Percentiles rank a stretch among this genome's conserved stretches.
These are phyloP conservation scores for Hygrophila difformis DNA, from an alignment of 257 asterid species.

Conservation along the genomic window DNA sequence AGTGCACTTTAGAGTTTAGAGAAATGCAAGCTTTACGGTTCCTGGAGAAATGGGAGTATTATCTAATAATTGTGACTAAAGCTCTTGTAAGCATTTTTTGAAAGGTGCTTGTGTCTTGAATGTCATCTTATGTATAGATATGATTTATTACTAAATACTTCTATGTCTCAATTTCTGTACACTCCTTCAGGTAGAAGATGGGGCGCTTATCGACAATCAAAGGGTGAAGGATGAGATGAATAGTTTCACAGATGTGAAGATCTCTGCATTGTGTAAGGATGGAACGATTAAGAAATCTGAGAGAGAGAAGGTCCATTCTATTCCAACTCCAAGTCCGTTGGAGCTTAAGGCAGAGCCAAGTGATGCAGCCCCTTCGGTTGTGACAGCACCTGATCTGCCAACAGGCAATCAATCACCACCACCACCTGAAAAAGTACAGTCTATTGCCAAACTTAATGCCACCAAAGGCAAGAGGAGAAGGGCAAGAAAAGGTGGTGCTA, in stretches of 20 bases:
- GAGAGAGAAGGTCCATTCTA: slow-evolving; percentile 33
- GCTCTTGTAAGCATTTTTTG: too few relatives aligned
- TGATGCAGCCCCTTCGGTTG: slow-evolving; percentile 21
- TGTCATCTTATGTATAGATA: too few relatives aligned
- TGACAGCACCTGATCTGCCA: slow-evolving; percentile 26
- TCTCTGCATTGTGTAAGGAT: neutral
- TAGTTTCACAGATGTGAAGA: neutral
- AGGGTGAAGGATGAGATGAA: slow-evolving; percentile 46
- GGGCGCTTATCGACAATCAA: slow-evolving; percentile 37
- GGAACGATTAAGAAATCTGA: slow-evolving; percentile 11
- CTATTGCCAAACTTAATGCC: slow-evolving; percentile 43
- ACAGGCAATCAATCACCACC: slow-evolving; percentile 41
- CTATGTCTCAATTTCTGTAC: too few relatives aligned
- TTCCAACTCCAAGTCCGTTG: slow-evolving; percentile 26
- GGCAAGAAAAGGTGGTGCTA: slow-evolving; percentile 35
- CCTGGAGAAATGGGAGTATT: too few relatives aligned
- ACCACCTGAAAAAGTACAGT: slow-evolving; percentile 39
- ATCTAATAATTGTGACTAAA: too few relatives aligned
- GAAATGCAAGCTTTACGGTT: too few relatives aligned
- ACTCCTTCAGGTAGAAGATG: slow-evolving; percentile 60
- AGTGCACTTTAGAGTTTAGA: too few relatives aligned
- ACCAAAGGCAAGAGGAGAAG: slow-evolving; percentile 46
- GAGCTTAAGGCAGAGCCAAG: slow-evolving; percentile 19
- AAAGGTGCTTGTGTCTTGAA: too few relatives aligned
- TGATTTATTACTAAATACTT: too few relatives aligned